Evolutionary conservation across 139 green algal genomes (phyloP).

Genomic region (Chlorella sorokiniana): DNA sequence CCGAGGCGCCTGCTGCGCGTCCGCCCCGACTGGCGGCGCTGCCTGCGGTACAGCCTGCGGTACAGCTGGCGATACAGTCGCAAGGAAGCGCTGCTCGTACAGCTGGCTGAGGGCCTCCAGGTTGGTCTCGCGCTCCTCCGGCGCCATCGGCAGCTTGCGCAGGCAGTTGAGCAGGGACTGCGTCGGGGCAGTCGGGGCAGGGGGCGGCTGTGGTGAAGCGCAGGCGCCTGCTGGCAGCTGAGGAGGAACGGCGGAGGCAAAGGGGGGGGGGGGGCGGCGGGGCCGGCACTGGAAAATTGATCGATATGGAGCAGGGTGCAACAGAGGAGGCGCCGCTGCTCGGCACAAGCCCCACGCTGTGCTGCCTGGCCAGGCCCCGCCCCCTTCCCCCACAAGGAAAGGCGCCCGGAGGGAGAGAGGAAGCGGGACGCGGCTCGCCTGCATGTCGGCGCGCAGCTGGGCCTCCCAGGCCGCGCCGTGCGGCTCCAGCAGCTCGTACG

Average conservation of each 20-base stretch:
- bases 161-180: constrained; percentile 33
- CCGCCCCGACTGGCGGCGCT: too few species aligned
- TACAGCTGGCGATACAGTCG: not conserved
- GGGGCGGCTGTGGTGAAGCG: too few species aligned
- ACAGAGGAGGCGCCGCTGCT: not conserved
- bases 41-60: not conserved
- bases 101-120: constrained; percentile 19
- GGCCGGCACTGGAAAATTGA: not conserved
- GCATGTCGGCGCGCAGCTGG: constrained; percentile 27
- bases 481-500: constrained; percentile 57
- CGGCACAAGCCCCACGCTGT: not conserved
- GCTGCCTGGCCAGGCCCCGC: not conserved
- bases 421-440: too few species aligned
- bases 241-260: too few species aligned
- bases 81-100: constrained; percentile 8
- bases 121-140: not conserved
- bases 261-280: not conserved
- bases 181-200: not conserved
- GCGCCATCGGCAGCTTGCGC: constrained; percentile 24
- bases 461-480: constrained; percentile 21
- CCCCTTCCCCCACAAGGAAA: not conserved
- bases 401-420: too few species aligned
- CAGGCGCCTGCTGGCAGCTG: too few species aligned
- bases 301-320: not conserved
- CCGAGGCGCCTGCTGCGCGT: too few species aligned